phyloP scores from a whole-genome alignment of 148 eudicot species.

The Talinum fruticosum region DNA sequence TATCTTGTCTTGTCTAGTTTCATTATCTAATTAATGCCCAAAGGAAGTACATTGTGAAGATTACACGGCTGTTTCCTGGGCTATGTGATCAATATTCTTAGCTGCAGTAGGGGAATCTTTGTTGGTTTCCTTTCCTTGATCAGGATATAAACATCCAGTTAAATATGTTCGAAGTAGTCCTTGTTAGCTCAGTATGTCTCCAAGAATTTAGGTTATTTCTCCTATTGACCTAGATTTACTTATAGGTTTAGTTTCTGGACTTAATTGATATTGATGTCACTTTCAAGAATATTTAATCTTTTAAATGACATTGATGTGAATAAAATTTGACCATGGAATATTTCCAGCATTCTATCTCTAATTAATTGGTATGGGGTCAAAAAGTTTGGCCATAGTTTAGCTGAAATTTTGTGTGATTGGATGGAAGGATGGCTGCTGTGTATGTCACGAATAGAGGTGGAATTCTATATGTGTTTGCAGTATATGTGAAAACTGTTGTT shows the following conservation, averaged over 20 bases:
- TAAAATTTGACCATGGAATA: background rate
- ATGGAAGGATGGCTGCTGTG: too few species aligned
- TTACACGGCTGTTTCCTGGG: background rate
- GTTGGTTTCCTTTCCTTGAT: background rate
- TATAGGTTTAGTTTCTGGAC: background rate
- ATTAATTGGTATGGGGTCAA: background rate
- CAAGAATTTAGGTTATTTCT: too few species aligned
- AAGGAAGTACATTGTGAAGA: background rate
- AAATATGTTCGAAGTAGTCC: too few species aligned
- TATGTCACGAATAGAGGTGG: too few species aligned
- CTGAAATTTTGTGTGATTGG: too few species aligned
- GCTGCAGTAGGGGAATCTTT: background rate
- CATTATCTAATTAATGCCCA: background rate
- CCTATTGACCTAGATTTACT: background rate
- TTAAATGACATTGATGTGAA: background rate
- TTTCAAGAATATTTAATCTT: background rate
- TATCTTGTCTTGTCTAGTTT: background rate
- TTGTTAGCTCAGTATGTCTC: too few species aligned
- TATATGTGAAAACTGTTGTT: too few species aligned
- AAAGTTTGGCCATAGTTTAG: background rate
- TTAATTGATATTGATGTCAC: background rate
- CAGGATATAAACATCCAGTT: too few species aligned
- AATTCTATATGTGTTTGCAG: too few species aligned
- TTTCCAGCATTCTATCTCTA: background rate
- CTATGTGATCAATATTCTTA: background rate